phyloP scores from a whole-genome alignment of 192 early-diverging fungal species.

The Coemansia guatemalensis region DNA sequence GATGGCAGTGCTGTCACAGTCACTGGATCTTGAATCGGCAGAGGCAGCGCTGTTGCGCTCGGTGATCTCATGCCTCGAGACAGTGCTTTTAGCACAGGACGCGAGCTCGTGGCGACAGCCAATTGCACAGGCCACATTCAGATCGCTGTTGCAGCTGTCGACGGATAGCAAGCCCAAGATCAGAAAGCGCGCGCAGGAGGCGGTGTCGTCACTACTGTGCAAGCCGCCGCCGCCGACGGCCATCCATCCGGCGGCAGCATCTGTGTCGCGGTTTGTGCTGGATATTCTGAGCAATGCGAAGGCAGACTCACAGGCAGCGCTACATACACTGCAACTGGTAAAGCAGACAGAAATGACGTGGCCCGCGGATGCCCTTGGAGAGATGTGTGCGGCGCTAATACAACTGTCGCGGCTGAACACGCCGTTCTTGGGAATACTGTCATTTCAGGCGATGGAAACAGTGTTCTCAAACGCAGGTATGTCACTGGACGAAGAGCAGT shows the following conservation, averaged over 20 bases:
- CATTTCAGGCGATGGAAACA: conserved; percentile 45
- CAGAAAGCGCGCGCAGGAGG: conserved; percentile 85
- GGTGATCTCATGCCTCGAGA: conserved; percentile 75
- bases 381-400: conserved; percentile 72
- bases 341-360: conserved; percentile 61
- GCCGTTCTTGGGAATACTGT: conserved; percentile 72
- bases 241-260: conserved; percentile 69
- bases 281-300: conserved; percentile 58
- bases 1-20: conserved; percentile 60
- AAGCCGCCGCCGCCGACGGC: conserved; percentile 70
- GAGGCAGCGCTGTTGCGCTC: conserved; percentile 80
- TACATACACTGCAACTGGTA: conserved; percentile 72
- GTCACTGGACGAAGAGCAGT: conserved; percentile 53
- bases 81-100: conserved; percentile 78
- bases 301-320: conserved; percentile 56
- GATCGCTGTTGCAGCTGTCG: conserved; percentile 73
- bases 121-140: conserved; percentile 66
- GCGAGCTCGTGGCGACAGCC: conserved; percentile 68
- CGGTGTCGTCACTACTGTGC: conserved; percentile 66
- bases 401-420: conserved; percentile 78
- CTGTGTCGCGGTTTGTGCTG: conserved; percentile 65
- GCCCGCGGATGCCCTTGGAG: conserved; percentile 59
- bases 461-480: conserved; percentile 38
- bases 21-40: conserved; percentile 62
- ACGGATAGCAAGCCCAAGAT: conserved; percentile 87